Conservation (phyloP, 441 rosid genomes). For the Pelargonium fulgidum region DNA sequence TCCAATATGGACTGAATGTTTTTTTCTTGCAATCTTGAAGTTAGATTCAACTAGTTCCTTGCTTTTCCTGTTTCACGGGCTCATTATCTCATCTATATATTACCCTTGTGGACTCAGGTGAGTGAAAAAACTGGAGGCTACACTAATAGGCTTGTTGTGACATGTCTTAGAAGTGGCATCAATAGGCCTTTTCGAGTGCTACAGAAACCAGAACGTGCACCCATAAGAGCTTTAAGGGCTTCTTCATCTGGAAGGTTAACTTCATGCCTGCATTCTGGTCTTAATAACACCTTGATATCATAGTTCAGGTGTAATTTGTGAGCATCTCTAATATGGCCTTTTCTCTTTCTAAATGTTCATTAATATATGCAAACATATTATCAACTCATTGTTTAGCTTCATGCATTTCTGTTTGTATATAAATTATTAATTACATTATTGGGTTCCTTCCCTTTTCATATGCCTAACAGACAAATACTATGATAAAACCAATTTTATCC, state of each 20-base stretch:
- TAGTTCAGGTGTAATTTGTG: background rate
- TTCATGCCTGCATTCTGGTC: conserved; percentile 17
- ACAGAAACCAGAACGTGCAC: conserved; percentile 95
- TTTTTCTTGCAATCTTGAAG: background rate
- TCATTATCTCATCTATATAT: conserved; percentile 5
- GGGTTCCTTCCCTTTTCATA: too few relatives aligned
- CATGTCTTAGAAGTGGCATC: conserved; percentile 94
- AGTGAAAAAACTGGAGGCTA: conserved; percentile 92
- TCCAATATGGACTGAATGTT: background rate
- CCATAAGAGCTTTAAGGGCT: conserved; percentile 84
- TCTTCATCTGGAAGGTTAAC: conserved; percentile 95
- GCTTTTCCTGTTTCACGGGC: conserved; percentile 8
- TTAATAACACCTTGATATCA: background rate
- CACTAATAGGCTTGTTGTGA: conserved; percentile 74
- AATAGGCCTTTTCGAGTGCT: conserved; percentile 79
- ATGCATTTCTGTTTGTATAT: too few relatives aligned
- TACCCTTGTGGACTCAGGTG: conserved; percentile 45
- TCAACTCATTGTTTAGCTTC: too few relatives aligned
- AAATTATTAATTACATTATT: too few relatives aligned
- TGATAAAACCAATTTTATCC: too few relatives aligned
- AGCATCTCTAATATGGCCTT: background rate
- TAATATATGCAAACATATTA: too few relatives aligned
- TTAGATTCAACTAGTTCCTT: background rate
- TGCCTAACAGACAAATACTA: too few relatives aligned
- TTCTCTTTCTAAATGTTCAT: too few relatives aligned